Conservation (phyloP, 208 protist genomes). For the Trypanosoma brucei region DNA sequence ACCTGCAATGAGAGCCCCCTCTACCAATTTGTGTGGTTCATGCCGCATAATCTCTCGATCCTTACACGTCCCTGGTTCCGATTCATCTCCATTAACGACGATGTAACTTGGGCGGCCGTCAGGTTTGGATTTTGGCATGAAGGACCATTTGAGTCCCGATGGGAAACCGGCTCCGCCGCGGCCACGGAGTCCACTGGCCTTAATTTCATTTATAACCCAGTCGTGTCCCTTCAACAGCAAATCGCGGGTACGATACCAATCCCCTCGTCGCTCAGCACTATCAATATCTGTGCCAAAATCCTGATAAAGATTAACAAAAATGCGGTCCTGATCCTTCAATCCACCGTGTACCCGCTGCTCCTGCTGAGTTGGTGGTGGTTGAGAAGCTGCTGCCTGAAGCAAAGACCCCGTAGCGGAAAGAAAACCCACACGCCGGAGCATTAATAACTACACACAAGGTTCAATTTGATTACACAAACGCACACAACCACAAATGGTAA, state of each 20-base stretch:
- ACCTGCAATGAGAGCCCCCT: constrained; percentile 96
- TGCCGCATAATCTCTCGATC: constrained; percentile 99
- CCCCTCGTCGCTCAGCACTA: constrained; percentile 92
- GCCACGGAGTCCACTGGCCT: constrained; percentile 95
- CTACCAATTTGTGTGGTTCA: constrained; percentile 98
- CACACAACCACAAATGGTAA: neutral
- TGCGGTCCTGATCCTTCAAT: constrained; percentile 96
- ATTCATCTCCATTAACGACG: constrained; percentile 99
- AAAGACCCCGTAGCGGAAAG: constrained; percentile 37
- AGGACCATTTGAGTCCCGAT: constrained; percentile 98
- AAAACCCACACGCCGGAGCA: constrained; percentile 32
- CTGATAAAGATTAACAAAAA: constrained; percentile 98
- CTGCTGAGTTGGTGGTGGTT: neutral
- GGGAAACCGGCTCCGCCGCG: constrained; percentile 98
- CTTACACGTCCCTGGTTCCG: constrained; percentile 99
- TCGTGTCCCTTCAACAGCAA: constrained; percentile 94
- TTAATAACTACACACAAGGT: constrained; percentile 2
- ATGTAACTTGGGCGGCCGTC: constrained; percentile 95
- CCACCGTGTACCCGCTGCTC: constrained; percentile 54
- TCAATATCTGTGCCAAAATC: constrained; percentile 92
- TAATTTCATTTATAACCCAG: constrained; percentile 97
- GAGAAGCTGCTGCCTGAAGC: neutral
- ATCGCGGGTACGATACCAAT: constrained; percentile 98
- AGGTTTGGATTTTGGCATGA: constrained; percentile 95
- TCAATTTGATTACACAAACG: neutral